Base-by-base conservation (phyloP, 257 asterid genomes). In the Verbena officinalis region DNA sequence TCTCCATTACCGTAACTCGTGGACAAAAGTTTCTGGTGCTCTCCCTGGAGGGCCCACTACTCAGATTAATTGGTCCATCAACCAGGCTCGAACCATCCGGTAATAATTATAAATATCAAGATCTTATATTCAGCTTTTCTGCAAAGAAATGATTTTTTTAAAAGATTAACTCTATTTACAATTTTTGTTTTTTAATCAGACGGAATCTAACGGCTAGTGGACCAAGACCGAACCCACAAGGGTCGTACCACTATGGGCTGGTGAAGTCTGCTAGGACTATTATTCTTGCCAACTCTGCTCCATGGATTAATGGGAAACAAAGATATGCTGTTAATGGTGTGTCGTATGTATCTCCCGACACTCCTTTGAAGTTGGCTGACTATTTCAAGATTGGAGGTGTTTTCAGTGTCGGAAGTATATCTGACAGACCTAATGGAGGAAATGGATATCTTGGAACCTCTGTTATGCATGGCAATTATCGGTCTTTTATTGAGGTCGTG, bases 211-310 rank as follows among this genome's bases (percentile, higher is more conserved):
- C 96, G 3, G 96, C 99, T 4, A 94, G 95, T 62, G 96, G 93
- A n/a, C 97, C 99, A 7, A 82, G 99, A 65, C 99, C 97, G 2
- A 94, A 94, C 54, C 97, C 99, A 13, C 99, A 94, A 74, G 99
- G 99, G 40, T 94, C 99, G 1, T 94, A 90, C 81, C 99, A 88
- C 62, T 94, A 94, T 12, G 97, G 99, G 42, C 16, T 78, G 89
- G 83, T 90, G 84, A 88, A 86, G 77, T 87, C 92, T 1, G 71
- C 85, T 0, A 85, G 80, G 44, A 94, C 97, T 50, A 86, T 94
- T 56, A 68, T 94, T 51, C 88, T 90, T 69, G 96, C 96, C 38
- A 94, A 94, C 85, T 86, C 99, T 49, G 96, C 95, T 58, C 86
- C 89, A 0, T 71, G 55, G 30, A 88, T 94, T 20, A 86, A 94